Percentiles rank a stretch among this genome's conserved stretches.
These are phyloP conservation scores for Fistulifera solaris DNA, from an alignment of 108 stramenopile genomes.

Conservation along the genomic window DNA sequence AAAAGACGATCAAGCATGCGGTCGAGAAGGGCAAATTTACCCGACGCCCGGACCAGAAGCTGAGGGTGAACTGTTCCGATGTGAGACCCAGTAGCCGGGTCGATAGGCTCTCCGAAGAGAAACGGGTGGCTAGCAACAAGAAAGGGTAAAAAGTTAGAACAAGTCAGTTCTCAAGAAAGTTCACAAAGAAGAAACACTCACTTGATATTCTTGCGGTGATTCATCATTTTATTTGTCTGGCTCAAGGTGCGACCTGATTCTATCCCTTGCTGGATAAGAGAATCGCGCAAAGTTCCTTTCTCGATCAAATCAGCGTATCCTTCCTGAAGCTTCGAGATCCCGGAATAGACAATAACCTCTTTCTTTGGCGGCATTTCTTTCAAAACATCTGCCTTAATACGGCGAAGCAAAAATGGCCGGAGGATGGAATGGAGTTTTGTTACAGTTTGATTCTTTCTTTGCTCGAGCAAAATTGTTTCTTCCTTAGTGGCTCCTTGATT, in stretches of 20 bases:
- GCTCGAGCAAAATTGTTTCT: slow-evolving; percentile 79
- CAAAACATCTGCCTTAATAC: slow-evolving; percentile 90
- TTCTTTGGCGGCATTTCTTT: slow-evolving; percentile 90
- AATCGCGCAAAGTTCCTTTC: slow-evolving; percentile 63
- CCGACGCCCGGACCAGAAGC: slow-evolving; percentile 80
- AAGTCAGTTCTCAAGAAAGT: too few species aligned
- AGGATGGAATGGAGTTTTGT: slow-evolving; percentile 96
- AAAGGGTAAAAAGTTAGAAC: too few species aligned
- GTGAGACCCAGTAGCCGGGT: slow-evolving; percentile 65
- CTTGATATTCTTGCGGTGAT: slow-evolving; percentile 83
- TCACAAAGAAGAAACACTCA: too few species aligned
- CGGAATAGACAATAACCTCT: slow-evolving; percentile 92
- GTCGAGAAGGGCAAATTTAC: slow-evolving; percentile 95
- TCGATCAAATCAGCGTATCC: slow-evolving; percentile 80
- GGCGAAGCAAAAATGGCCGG: slow-evolving; percentile 90
- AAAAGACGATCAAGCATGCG: slow-evolving; percentile 88
- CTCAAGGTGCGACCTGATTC: slow-evolving; percentile 61
- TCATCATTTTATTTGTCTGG: slow-evolving; percentile 92
- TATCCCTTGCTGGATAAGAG: slow-evolving; percentile 65
- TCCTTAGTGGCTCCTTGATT: slow-evolving; percentile 73
- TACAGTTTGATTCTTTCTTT: slow-evolving; percentile 85
- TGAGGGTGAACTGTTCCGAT: slow-evolving; percentile 86
- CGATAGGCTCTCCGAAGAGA: slow-evolving; percentile 91
- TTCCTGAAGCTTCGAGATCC: slow-evolving; percentile 85
- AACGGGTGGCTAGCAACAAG: slow-evolving; percentile 82